A percentile compares a stretch with the other conserved stretches of the same genome.
These are phyloP conservation scores for Yarrowia bubula DNA, from an alignment of 805 yeast genomes.

Conservation along the genomic window DNA sequence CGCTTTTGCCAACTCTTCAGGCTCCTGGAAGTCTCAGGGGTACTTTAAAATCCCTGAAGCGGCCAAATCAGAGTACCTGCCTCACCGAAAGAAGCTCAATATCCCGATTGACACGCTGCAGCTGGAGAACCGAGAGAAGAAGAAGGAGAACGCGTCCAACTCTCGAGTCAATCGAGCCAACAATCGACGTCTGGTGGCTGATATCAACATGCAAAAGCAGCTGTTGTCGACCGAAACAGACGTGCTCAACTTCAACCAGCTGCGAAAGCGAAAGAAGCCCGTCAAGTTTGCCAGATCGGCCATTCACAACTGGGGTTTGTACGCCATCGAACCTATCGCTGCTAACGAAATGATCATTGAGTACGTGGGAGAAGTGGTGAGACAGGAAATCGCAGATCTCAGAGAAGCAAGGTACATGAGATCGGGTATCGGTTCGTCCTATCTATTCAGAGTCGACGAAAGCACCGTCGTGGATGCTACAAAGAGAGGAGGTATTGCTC, in stretches of 20 bases:
- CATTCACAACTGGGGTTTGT: slow-evolving; percentile 97
- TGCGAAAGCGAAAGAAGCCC: slow-evolving; percentile 86
- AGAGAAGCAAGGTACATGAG: slow-evolving; percentile 81
- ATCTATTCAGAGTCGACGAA: slow-evolving; percentile 88
- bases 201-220: slow-evolving; percentile 75
- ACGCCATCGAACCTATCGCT: slow-evolving; percentile 93
- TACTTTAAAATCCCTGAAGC: slow-evolving; percentile 69
- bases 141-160: slow-evolving; percentile 43
- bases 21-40: slow-evolving; percentile 72
- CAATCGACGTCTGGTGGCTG: slow-evolving; percentile 85
- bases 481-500: slow-evolving; percentile 92
- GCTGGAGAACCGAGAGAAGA: slow-evolving; percentile 30
- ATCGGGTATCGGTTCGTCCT: slow-evolving; percentile 94
- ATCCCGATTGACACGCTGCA: slow-evolving; percentile 38
- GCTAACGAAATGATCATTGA: slow-evolving; percentile 97
- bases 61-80: slow-evolving; percentile 70
- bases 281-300: slow-evolving; percentile 97
- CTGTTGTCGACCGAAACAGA: slow-evolving; percentile 67
- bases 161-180: slow-evolving; percentile 85
- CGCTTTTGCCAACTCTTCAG: slow-evolving; percentile 41
- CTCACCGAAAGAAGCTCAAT: slow-evolving; percentile 67
- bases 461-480: slow-evolving; percentile 96
- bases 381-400: slow-evolving; percentile 92
- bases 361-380: slow-evolving; percentile 90
- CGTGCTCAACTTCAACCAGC: slow-evolving; percentile 75